Evolutionary conservation across 78 protist species (phyloP), one percentile per base, ranked within the genome.

Genomic region (Goniomonas avonlea): DNA sequence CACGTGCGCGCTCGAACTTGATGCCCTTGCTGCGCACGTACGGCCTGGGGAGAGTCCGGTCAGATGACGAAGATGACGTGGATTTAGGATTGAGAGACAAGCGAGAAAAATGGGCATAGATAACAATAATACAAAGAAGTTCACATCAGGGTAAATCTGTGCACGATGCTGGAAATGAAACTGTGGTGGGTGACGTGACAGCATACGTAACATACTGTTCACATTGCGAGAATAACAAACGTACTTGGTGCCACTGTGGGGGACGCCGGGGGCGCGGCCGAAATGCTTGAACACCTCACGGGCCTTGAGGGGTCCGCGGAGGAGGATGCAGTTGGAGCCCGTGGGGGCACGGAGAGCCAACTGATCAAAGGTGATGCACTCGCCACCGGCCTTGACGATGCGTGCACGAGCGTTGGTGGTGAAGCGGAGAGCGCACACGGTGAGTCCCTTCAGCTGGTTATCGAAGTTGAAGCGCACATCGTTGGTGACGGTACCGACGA

Each of bases 341-440:
- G 84, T 85, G 55, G 99, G 99, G 48, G 83, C 41, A 18, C 69
- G 27, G 55, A 96, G 85, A 47, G 99, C 99, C 59, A 97, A 91
- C 92, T 98, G 98, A 86, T 98, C 99, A 65, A 98, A 90, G 73
- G 99, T 95, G 58, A 96, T 65, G 83, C 68, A 50, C 84, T 89
- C 88, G 32, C 99, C 99, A 34, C 99, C 99, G 40, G 97, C 97
- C 47, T 77, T 74, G 37, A 87, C 75, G 84, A 98, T 94, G 63
- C 98, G 85, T 29, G 94, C 91, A 82, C 98, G 97, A 48, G 97
- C 99, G 7, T 93, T 47, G 68, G 87, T 88, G 63, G 99, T 86
- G 92, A 95, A 73, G 69, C 90, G 89, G 31, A 98, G 97, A 34
- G 99, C 98, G 87, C 91, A 79, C n/a, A 97, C 86, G 21, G 76